These are phyloP conservation scores for Hippophae rhamnoides DNA, from an alignment of 306 rosid species.

Conservation along the genomic window DNA sequence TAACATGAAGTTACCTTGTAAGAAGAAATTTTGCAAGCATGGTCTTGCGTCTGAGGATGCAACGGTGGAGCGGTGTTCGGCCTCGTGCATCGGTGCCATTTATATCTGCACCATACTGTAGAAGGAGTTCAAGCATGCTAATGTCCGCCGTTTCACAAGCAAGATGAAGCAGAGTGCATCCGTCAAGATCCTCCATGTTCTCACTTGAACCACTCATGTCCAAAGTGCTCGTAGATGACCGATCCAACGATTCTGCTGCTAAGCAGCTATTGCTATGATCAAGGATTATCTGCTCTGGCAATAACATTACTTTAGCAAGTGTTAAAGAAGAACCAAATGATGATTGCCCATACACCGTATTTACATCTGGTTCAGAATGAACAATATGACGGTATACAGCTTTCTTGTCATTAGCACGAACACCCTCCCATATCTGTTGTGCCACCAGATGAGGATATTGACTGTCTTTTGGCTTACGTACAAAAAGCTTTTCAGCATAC, in stretches of 20 bases:
- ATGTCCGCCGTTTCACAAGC: conserved; percentile 94
- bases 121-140: conserved; percentile 92
- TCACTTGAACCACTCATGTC: conserved; percentile 49
- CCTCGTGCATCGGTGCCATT: conserved; percentile 70
- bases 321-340: conserved; percentile 56
- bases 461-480: conserved; percentile 68
- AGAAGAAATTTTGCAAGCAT: conserved; percentile 57
- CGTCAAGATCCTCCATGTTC: conserved; percentile 53
- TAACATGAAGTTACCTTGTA: conserved; percentile 50
- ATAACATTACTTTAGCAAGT: conserved; percentile 85
- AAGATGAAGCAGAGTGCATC: conserved; percentile 82
- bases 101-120: conserved; percentile 85
- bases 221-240: conserved; percentile 52
- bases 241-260: conserved; percentile 54
- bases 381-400: conserved; percentile 87
- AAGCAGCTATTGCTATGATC: conserved; percentile 42
- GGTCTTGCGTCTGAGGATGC: conserved; percentile 59
- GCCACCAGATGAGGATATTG: conserved; percentile 63
- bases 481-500: conserved; percentile 93
- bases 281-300: conserved; percentile 65
- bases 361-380: conserved; percentile 70
- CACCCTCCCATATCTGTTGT: conserved; percentile 89
- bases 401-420: conserved; percentile 84
- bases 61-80: conserved; percentile 73
- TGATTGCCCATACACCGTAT: conserved; percentile 56